phyloP scores from a whole-genome alignment of 2,329 filamentous ascomycete species.

The Colletotrichum truncatum region DNA sequence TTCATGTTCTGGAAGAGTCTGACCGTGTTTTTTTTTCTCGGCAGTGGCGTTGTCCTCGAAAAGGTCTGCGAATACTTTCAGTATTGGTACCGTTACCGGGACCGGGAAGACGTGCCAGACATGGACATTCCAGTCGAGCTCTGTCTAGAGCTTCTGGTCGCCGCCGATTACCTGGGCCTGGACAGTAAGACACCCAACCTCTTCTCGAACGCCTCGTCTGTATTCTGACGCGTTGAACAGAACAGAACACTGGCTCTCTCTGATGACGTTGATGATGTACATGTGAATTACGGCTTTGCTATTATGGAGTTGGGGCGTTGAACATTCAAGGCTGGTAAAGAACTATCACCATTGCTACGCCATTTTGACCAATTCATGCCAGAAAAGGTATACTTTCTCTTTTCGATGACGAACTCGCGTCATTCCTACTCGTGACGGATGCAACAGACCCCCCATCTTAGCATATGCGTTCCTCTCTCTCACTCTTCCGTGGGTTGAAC shows the following conservation, averaged over 20 bases:
- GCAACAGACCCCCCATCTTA: conserved; percentile 51
- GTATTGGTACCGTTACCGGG: conserved; percentile 79
- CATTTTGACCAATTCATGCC: conserved; percentile 19
- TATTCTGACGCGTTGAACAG: conserved; percentile 23
- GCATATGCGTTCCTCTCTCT: conserved; percentile 62
- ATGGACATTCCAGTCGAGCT: conserved; percentile 84
- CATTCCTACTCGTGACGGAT: background rate
- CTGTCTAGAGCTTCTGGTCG: conserved; percentile 80
- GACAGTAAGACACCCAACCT: conserved; percentile 57
- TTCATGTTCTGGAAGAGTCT: conserved; percentile 22
- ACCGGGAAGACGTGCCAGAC: conserved; percentile 78
- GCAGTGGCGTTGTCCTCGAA: conserved; percentile 77
- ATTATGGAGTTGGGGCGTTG: conserved; percentile 28
- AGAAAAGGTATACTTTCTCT: background rate
- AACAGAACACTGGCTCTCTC: conserved; percentile 27
- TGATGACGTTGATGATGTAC: conserved; percentile 25
- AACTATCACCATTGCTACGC: conserved; percentile 27
- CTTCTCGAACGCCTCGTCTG: background rate
- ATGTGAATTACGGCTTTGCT: conserved; percentile 40
- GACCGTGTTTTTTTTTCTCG: conserved; percentile 34
- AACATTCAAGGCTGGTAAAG: background rate
- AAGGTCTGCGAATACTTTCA: conserved; percentile 87
- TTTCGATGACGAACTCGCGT: background rate
- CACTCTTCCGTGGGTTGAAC: conserved; percentile 60
- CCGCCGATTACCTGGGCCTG: conserved; percentile 79